Evolutionary conservation across 2,329 filamentous ascomycete species (phyloP).

Genomic region (Fusarium incarnatum): DNA sequence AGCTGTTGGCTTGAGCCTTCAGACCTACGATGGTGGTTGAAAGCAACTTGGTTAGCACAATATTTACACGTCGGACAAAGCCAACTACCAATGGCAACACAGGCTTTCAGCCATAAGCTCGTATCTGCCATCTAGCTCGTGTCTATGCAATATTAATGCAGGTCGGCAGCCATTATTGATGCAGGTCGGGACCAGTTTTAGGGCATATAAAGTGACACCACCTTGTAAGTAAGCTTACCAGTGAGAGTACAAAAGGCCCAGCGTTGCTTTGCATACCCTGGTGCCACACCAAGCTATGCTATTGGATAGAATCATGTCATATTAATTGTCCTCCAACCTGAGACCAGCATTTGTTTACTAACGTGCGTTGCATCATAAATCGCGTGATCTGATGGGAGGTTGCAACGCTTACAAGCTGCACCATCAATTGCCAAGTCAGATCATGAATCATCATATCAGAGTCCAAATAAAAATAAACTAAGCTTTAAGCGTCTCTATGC

Average conservation of each 20-base stretch:
- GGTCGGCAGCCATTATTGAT: conserved; percentile 39
- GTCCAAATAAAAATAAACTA: neutral
- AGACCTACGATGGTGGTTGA: neutral
- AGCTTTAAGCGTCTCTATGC: neutral
- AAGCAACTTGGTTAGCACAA: neutral
- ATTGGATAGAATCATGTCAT: neutral
- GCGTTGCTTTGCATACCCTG: neutral
- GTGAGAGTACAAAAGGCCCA: neutral
- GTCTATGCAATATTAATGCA: conserved; percentile 35
- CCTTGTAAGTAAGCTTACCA: conserved; percentile 19
- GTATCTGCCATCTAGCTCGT: conserved; percentile 33
- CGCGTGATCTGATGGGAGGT: conserved; percentile 6
- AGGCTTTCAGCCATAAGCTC: conserved; percentile 34
- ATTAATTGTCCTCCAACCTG: neutral
- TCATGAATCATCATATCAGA: neutral
- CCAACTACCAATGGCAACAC: conserved; percentile 9
- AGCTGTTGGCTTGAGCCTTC: neutral
- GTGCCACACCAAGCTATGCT: neutral
- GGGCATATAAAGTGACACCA: neutral
- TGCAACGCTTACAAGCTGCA: neutral
- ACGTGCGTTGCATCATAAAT: neutral
- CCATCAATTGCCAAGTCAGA: neutral
- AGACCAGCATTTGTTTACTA: neutral
- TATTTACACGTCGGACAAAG: conserved; percentile 7
- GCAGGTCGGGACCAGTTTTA: neutral